Evolutionary conservation across 1,284 basidiomycete genomes (phyloP).

Genomic region (Ustilago cynodontis): DNA sequence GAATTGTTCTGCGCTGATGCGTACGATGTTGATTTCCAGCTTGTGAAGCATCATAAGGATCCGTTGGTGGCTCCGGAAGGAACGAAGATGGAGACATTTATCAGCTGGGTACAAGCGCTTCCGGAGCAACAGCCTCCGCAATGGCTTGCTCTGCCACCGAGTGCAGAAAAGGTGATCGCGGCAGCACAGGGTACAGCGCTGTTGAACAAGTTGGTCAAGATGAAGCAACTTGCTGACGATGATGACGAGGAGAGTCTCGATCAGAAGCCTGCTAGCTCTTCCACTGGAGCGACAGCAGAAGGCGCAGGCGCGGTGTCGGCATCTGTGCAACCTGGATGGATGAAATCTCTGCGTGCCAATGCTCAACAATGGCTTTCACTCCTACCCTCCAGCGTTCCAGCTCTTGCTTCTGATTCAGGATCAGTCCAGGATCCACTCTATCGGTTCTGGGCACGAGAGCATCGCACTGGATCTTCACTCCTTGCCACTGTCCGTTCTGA

Average conservation of each 20-base stretch:
- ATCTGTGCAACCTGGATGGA: constrained; percentile 61
- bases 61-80: constrained; percentile 65
- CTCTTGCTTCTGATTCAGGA: constrained; percentile 35
- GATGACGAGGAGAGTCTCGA: constrained; percentile 29
- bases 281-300: not conserved
- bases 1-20: constrained; percentile 64
- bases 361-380: constrained; percentile 54
- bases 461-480: constrained; percentile 49
- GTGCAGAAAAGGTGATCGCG: constrained; percentile 66
- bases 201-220: constrained; percentile 63
- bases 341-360: constrained; percentile 59
- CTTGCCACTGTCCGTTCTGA: constrained; percentile 56
- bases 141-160: constrained; percentile 67
- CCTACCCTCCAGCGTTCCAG: constrained; percentile 38
- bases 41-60: constrained; percentile 57
- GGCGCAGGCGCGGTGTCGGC: constrained; percentile 13
- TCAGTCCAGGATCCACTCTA: constrained; percentile 62
- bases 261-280: not conserved
- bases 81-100: constrained; percentile 64
- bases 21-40: constrained; percentile 62
- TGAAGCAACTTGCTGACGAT: constrained; percentile 65
- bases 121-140: constrained; percentile 68
- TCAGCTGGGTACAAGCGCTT: constrained; percentile 62
- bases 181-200: constrained; percentile 57
- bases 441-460: constrained; percentile 69